Base-by-base conservation (phyloP, 1,284 basidiomycete species). In the Chalciporus piperatoides region DNA sequence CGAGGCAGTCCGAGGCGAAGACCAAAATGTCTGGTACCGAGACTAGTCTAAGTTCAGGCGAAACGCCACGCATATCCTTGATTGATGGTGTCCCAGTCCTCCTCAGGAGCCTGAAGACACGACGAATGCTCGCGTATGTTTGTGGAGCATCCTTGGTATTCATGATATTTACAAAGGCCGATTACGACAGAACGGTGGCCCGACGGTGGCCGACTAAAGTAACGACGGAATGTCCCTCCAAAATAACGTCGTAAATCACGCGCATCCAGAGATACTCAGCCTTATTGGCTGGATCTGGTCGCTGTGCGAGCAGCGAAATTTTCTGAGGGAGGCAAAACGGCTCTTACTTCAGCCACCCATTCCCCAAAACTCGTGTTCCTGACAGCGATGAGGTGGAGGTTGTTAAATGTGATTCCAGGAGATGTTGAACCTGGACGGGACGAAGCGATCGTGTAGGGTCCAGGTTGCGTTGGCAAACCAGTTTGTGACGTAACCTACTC, bases 341-440 rank as follows among this genome's bases (percentile, higher is more conserved):
- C 64, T 41, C 53, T 54, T 39, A 63, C 54, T 40, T 63, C 61
- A 8, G 64, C 59, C 49, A 53, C 48, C 61, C 61, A 65, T 43
- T 63, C 64, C 30, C 58, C 62, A 14, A 30, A 39, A 41, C 61
- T 61, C 28, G 60, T 66, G 33, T 63, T 63, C 46, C 61, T 61
- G 23, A 67, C 56, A 11, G 54, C 51, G 39, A 66, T 53, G 15
- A 63, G 52, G 15, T 56, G 59, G 21, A 67, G 35, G 6, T 66
- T 54, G 7, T 57, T 51, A n/a, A 54, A 66, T n/a, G 32, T 50
- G 48, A 67, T 60, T 27, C 56, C 62, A 23, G 44, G 44, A 10
- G 47, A 38, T 9, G 46, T 17, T 12, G 39, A 53, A 52, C 56
- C 56, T 53, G 48, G 2, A 10, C 15, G 3, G 27, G 41, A 43